Base-by-base conservation (phyloP, 345 rosid genomes). In the Hibiscus trionum region DNA sequence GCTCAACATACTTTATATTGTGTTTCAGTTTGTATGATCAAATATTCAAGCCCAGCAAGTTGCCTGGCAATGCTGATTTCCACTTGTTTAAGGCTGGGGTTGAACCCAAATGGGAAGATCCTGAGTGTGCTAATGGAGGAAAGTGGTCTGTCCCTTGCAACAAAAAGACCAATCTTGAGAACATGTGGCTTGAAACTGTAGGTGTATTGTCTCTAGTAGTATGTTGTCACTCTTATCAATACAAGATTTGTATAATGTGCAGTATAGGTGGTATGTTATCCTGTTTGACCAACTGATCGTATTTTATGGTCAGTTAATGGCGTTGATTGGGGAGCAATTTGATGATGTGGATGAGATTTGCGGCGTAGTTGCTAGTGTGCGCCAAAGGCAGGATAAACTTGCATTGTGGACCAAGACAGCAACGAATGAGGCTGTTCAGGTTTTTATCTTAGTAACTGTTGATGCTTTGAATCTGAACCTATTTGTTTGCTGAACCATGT, bases 81-180 rank as follows among this genome's bases (percentile, higher is more conserved):
- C 98, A 94, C 80, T 75, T 94, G 84, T 94, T 94, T 75, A 88
- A 82, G 89, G 89, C 77, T 76, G 98, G 98, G 27, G 65, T 94
- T 77, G 97, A 91, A 70, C 98, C 98, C 14, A 94, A 91, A 72
- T 94, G 97, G 98, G 98, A 94, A 83, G 98, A 94, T 86, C 95
- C 95, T 0, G 96, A 86, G 82, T 90, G 96, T 79, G 93, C 96
- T 60, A 70, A 82, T 82, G 97, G 98, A 42, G 98, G 98, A 29
- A 94, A 91, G 79, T 94, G 98, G 98, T 78, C 95, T 46, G 84
- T 91, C 73, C 64, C 82, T 24, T 63, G 75, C 72, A 75, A 67
- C 77, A 82, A 86, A 74, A 91, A 88, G 81, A 7, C 79, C 62
- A 72, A 66, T 70, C 82, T 94, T 26, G 96, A 91, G 69, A 69